These are phyloP conservation scores for Oryza australiensis DNA, from an alignment of 176 grass and related monocot genomes.

Conservation along the genomic window DNA sequence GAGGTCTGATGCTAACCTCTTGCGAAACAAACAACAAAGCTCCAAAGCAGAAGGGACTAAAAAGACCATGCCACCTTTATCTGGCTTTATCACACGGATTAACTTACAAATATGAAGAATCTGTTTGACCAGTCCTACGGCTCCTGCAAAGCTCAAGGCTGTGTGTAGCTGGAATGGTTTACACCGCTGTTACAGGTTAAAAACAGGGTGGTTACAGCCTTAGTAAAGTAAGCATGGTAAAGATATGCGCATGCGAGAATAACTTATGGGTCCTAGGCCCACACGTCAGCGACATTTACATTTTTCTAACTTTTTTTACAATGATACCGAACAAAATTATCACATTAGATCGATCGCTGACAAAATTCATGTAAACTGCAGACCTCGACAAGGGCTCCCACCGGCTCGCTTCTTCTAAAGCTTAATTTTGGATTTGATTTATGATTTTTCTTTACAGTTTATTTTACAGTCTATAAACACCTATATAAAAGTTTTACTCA, in stretches of 20 bases:
- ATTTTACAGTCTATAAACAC: no score
- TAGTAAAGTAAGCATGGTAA: background rate
- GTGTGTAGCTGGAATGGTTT: background rate
- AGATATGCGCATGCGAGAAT: background rate
- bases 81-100: conserved; percentile 23
- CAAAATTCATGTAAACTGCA: background rate
- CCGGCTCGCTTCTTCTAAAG: no score
- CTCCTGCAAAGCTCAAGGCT: conserved; percentile 29
- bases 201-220: conserved; percentile 11
- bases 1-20: conserved; percentile 26
- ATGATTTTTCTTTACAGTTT: no score
- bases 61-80: conserved; percentile 16
- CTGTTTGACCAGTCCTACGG: conserved; percentile 40
- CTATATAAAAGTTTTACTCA: no score
- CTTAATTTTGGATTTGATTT: no score
- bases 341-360: background rate
- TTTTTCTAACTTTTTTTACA: background rate
- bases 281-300: no score
- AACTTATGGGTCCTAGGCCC: no score
- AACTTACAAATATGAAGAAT: conserved; percentile 3
- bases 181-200: conserved; percentile 13
- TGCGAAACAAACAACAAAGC: conserved; percentile 36
- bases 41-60: conserved; percentile 34
- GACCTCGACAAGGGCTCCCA: background rate
- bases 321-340: background rate